Percentiles rank a stretch among this genome's conserved stretches.
Conservation (phyloP, 2,329 filamentous ascomycete species). For the Colletotrichum sp. region DNA sequence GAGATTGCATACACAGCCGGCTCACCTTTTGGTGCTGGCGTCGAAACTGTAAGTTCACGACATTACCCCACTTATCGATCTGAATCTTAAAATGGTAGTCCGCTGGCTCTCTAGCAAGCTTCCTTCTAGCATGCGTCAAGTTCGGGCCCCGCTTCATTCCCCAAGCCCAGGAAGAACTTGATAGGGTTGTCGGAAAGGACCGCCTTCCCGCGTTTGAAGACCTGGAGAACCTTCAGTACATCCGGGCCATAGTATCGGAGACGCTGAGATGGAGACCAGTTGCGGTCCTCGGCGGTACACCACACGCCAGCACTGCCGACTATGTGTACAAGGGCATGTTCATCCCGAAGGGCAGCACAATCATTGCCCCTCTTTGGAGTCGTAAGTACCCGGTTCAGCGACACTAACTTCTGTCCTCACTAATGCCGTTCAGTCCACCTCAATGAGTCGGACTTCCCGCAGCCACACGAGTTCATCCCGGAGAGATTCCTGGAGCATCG, state of each 20-base stretch:
- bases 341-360: conserved; percentile 32
- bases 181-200: conserved; percentile 38
- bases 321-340: conserved; percentile 46
- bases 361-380: conserved; percentile 46
- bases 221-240: conserved; percentile 33
- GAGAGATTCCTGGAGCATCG: conserved; percentile 38
- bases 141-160: conserved; percentile 53
- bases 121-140: conserved; percentile 57
- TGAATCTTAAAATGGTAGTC: conserved; percentile 32
- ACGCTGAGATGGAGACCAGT: conserved; percentile 46
- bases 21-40: conserved; percentile 47
- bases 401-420: neutral
- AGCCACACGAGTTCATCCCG: conserved; percentile 41
- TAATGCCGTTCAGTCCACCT: conserved; percentile 34
- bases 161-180: conserved; percentile 42
- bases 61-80: neutral
- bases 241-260: conserved; percentile 40
- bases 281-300: conserved; percentile 43
- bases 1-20: conserved; percentile 49
- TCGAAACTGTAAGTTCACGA: conserved; percentile 39
- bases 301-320: conserved; percentile 49
- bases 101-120: conserved; percentile 51
- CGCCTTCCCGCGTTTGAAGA: conserved; percentile 42
- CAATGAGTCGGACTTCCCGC: conserved; percentile 43
- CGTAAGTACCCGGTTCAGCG: conserved; percentile 32